These are phyloP conservation scores for Lineolata rhizophorae DNA, from an alignment of 495 filamentous ascomycete genomes.

Conservation along the genomic window DNA sequence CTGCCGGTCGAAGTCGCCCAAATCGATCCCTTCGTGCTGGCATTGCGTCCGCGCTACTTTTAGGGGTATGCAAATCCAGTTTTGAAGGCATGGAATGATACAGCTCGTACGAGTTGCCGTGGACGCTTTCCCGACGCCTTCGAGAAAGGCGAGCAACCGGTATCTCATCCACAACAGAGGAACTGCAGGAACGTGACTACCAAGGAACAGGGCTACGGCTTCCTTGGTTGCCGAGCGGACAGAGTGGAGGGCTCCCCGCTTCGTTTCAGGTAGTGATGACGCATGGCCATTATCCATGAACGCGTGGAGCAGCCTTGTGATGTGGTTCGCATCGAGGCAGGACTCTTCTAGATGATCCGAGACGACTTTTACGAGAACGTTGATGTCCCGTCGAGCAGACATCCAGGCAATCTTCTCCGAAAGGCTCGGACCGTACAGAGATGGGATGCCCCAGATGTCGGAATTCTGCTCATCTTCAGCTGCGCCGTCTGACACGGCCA, in stretches of 20 bases:
- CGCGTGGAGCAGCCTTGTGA: no score
- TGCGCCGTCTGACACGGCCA: no score
- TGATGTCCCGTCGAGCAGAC: constrained; percentile 28
- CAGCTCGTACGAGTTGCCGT: constrained; percentile 42
- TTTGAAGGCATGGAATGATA: constrained; percentile 43
- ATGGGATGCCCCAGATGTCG: no score
- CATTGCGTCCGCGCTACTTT: constrained; percentile 24
- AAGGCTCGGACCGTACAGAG: no score
- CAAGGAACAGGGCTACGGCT: constrained; percentile 56
- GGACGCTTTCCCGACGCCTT: constrained; percentile 43
- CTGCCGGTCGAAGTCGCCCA: constrained; percentile 31
- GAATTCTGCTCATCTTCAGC: no score
- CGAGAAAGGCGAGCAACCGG: constrained; percentile 45
- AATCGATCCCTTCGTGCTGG: constrained; percentile 36
- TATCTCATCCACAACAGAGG: constrained; percentile 46
- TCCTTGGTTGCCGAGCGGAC: no score
- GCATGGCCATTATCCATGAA: no score
- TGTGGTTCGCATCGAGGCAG: constrained; percentile 44
- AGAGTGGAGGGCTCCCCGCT: no score
- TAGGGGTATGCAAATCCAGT: constrained; percentile 33
- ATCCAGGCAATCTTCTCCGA: constrained; percentile 38
- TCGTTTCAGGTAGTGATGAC: no score
- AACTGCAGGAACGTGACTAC: constrained; percentile 43
- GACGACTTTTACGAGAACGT: constrained; percentile 40
- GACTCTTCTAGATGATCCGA: constrained; percentile 62